Evolutionary conservation across 768 basidiomycete genomes (phyloP).

Genomic region (Psilocybe cyanescens): DNA sequence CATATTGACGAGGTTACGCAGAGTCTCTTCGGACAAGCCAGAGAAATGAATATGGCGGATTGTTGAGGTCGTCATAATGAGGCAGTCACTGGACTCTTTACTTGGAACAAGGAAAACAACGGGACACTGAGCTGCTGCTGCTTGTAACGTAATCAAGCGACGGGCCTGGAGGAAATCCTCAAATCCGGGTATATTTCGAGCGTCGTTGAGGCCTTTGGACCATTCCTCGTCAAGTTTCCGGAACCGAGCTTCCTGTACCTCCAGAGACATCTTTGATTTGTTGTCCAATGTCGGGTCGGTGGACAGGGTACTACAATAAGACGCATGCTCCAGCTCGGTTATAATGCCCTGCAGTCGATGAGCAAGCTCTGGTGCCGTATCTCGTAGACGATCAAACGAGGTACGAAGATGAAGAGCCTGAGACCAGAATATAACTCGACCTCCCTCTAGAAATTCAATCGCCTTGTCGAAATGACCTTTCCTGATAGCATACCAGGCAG

Average conservation of each 20-base stretch:
- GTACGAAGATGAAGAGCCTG: background rate
- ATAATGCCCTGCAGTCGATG: background rate
- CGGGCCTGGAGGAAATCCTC: background rate
- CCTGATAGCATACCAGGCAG: constrained; percentile 4
- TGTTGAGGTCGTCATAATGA: constrained; percentile 11
- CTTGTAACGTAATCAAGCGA: background rate
- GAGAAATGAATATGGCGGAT: constrained; percentile 6
- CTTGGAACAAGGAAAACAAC: constrained; percentile 9
- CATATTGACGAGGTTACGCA: constrained; percentile 4
- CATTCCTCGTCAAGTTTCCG: background rate
- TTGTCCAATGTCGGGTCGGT: background rate
- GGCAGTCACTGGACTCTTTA: constrained; percentile 4
- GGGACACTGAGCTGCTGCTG: background rate
- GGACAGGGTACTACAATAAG: background rate
- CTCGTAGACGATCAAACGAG: background rate
- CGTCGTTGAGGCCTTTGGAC: background rate
- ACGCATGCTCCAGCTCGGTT: background rate
- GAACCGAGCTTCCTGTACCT: background rate
- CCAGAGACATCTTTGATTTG: background rate
- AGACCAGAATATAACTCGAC: background rate
- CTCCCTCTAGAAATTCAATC: background rate
- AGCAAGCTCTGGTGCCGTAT: background rate
- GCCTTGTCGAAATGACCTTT: background rate
- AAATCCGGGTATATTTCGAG: background rate
- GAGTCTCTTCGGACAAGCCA: background rate